Evolutionary conservation across 768 basidiomycete species (phyloP).

Genomic region (Leucocoprinus birnbaumii): DNA sequence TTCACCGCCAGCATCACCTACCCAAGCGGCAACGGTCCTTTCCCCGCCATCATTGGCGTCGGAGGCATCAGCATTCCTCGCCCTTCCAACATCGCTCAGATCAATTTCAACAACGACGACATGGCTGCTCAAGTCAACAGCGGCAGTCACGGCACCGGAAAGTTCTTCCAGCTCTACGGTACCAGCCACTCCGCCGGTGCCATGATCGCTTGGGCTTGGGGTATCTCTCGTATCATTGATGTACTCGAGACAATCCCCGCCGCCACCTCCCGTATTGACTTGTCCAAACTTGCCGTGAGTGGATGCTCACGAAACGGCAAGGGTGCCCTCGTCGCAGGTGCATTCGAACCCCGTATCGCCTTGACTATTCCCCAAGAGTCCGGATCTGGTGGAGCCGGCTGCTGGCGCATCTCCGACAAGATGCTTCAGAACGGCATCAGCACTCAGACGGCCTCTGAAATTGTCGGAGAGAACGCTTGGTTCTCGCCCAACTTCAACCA

Average conservation of each 20-base stretch:
- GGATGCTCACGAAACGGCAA: constrained; percentile 64
- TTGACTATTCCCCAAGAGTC: constrained; percentile 64
- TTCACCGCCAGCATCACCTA: constrained; percentile 45
- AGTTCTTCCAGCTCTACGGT: constrained; percentile 58
- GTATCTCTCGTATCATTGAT: constrained; percentile 57
- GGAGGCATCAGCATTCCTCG: constrained; percentile 40
- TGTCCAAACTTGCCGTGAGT: constrained; percentile 47
- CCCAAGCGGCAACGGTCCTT: constrained; percentile 42
- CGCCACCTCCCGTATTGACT: constrained; percentile 38
- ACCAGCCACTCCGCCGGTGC: constrained; percentile 41
- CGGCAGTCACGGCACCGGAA: constrained; percentile 48
- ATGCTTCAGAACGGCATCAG: constrained; percentile 38
- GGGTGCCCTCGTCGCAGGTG: constrained; percentile 56
- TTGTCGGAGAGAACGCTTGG: constrained; percentile 62
- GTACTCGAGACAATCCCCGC: constrained; percentile 48
- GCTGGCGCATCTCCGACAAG: constrained; percentile 56
- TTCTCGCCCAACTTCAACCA: constrained; percentile 48
- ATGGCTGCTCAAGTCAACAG: constrained; percentile 47
- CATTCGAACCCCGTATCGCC: constrained; percentile 55
- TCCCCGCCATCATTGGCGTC: constrained; percentile 51
- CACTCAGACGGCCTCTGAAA: constrained; percentile 56
- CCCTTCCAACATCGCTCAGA: constrained; percentile 36
- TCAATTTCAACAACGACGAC: constrained; percentile 51
- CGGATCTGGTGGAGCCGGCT: constrained; percentile 56
- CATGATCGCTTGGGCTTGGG: constrained; percentile 65